Percentiles rank a stretch among this genome's conserved stretches.
These are phyloP conservation scores for Davidsoniella australis DNA, from an alignment of 2,329 filamentous ascomycete species.

Conservation along the genomic window DNA sequence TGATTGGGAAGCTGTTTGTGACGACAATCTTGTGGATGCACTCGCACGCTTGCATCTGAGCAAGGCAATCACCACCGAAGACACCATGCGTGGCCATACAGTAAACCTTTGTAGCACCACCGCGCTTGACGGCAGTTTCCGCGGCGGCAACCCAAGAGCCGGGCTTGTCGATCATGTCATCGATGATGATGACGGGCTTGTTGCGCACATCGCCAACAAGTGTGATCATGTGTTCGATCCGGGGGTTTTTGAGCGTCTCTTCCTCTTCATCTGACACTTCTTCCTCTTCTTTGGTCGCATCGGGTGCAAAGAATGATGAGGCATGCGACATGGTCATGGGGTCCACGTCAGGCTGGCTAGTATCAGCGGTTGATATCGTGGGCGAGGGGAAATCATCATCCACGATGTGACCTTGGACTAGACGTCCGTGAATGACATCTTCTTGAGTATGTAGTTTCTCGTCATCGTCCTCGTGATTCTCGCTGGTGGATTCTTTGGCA, in stretches of 20 bases:
- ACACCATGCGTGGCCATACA: conserved; percentile 95
- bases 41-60: conserved; percentile 79
- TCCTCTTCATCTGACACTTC: conserved; percentile 84
- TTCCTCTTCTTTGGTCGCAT: conserved; percentile 60
- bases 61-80: conserved; percentile 76
- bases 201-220: conserved; percentile 88
- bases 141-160: conserved; percentile 95
- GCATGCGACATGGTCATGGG: conserved; percentile 66
- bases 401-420: conserved; percentile 89
- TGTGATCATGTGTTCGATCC: conserved; percentile 86
- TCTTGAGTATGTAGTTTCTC: conserved; percentile 59
- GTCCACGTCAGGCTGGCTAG: conserved; percentile 52
- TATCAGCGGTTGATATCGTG: conserved; percentile 49
- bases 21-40: conserved; percentile 90
- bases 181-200: conserved; percentile 80
- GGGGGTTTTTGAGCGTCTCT: conserved; percentile 62
- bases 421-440: conserved; percentile 78
- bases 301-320: conserved; percentile 62
- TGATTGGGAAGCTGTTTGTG: conserved; percentile 92
- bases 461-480: conserved; percentile 34
- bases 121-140: conserved; percentile 88
- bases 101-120: conserved; percentile 82
- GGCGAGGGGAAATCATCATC: conserved; percentile 83
- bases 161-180: conserved; percentile 98
- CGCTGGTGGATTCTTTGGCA: not conserved